A percentile compares a stretch with the other conserved stretches of the same genome.
Evolutionary conservation across 2,329 filamentous ascomycete species (phyloP).

Genomic region (Ophiocordyceps unilateralis): DNA sequence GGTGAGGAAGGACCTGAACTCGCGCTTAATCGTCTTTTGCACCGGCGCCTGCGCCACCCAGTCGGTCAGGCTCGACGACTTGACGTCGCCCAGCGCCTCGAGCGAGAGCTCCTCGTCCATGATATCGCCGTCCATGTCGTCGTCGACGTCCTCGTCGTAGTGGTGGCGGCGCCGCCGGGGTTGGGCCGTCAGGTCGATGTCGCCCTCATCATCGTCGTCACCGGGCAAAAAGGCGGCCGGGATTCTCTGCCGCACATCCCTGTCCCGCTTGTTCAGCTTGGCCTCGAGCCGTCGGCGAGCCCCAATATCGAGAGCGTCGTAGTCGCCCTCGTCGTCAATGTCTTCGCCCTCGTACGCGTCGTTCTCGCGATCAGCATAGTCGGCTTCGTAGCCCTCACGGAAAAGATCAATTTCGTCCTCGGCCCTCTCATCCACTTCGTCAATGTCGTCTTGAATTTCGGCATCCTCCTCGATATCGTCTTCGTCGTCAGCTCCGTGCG

Average conservation of each 20-base stretch:
- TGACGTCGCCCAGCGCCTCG: constrained; percentile 81
- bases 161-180: constrained; percentile 70
- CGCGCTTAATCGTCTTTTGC: constrained; percentile 80
- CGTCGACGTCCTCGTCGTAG: constrained; percentile 89
- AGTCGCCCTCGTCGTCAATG: constrained; percentile 64
- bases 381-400: constrained; percentile 53
- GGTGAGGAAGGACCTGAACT: constrained; percentile 95
- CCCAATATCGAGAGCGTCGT: constrained; percentile 49
- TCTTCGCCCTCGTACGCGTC: constrained; percentile 55
- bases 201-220: constrained; percentile 67
- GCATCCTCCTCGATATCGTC: constrained; percentile 58
- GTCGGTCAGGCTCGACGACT: constrained; percentile 81
- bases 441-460: constrained; percentile 54
- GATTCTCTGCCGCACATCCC: constrained; percentile 49
- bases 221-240: constrained; percentile 60
- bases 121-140: constrained; percentile 80
- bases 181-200: constrained; percentile 72
- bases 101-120: constrained; percentile 92
- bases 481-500: constrained; percentile 49
- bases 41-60: constrained; percentile 88
- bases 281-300: constrained; percentile 54
- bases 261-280: constrained; percentile 56
- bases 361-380: constrained; percentile 49
- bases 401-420: constrained; percentile 71
- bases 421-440: constrained; percentile 66